Evolutionary conservation across 2,329 filamentous ascomycete species (phyloP), one percentile per base, ranked within the genome.

Genomic region (Penicillium polonicum): DNA sequence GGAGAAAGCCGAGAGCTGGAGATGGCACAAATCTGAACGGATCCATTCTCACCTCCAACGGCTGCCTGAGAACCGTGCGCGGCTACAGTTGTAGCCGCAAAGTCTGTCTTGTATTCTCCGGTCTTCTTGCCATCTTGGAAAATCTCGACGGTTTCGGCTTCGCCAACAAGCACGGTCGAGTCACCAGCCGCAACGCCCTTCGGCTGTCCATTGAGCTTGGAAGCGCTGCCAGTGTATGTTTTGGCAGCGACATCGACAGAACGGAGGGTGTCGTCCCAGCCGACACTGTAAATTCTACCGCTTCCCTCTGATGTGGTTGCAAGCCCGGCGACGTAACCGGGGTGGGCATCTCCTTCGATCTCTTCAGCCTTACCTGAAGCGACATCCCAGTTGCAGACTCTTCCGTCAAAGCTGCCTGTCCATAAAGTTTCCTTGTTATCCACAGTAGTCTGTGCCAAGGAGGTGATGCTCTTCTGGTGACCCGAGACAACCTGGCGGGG

Each of bases 381-480:
- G 29, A 91, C 72, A 70, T 97, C 88, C 93, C 94, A 99, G 55
- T 85, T 86, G 71, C 89, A 90, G 27, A 96, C 85, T 39, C 90
- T 85, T 46, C 94, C 94, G 61, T 99, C 94, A 65, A 92, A 95
- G 76, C 92, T 96, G 59, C 94, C 94, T 0, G 93, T 95, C 82
- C 88, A 92, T 15, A 97, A 76, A 0, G 88, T 90, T 53, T 86
- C 81, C 44, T 78, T 68, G 46, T 77, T 78, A 31, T 65, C 70
- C 33, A 83, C 79, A 1, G 76, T 80, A 7, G 81, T 83, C 9
- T 82, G 78, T 3, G 82, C 83, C 38, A 96, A 79, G 5, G 92
- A 87, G 1, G 92, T 97, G 68, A 97, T 89, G 68, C 86, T 90
- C 80, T 93, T 96, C 74, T 93, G 90, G 74, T 99, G 94, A 25